Evolutionary conservation across 345 rosid species (phyloP).

Genomic region (Moricandia arvensis): DNA sequence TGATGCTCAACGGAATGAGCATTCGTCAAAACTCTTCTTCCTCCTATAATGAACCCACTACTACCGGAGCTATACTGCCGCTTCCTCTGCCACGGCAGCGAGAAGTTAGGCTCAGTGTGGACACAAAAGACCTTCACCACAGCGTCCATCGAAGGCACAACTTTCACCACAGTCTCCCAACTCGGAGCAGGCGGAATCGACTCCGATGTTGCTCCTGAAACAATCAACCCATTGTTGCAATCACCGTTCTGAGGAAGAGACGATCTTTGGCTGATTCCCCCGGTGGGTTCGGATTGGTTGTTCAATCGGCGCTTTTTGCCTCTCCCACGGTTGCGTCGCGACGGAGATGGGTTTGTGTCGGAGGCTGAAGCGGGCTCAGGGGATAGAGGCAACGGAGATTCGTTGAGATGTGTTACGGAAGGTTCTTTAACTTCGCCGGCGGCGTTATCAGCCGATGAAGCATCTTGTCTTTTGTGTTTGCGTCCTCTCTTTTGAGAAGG

Average conservation of each 20-base stretch:
- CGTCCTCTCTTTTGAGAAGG: conserved; percentile 31
- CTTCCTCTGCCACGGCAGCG: conserved; percentile 90
- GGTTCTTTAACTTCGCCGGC: conserved; percentile 30
- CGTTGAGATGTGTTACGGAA: conserved; percentile 16
- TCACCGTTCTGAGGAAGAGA: conserved; percentile 34
- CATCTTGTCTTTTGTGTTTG: conserved; percentile 27
- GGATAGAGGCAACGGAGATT: conserved; percentile 25
- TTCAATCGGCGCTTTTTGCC: conserved; percentile 42
- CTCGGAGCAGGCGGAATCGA: conserved; percentile 45
- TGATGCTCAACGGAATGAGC: conserved; percentile 95
- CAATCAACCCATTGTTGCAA: conserved; percentile 34
- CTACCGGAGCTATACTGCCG: conserved; percentile 85
- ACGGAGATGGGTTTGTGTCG: conserved; percentile 35
- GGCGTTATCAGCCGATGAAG: conserved; percentile 27
- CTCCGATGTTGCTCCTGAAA: conserved; percentile 11
- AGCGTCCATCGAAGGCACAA: conserved; percentile 80
- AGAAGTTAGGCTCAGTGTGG: conserved; percentile 90
- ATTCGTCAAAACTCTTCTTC: conserved; percentile 79
- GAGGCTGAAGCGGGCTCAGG: conserved; percentile 36
- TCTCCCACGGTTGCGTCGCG: conserved; percentile 52
- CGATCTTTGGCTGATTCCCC: neutral
- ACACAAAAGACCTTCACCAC: conserved; percentile 96
- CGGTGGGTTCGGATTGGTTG: conserved; percentile 33
- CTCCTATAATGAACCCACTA: conserved; percentile 74
- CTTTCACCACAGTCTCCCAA: conserved; percentile 74